phyloP scores from a whole-genome alignment of 2,329 filamentous ascomycete species.

The Ceratocystis ficicola region DNA sequence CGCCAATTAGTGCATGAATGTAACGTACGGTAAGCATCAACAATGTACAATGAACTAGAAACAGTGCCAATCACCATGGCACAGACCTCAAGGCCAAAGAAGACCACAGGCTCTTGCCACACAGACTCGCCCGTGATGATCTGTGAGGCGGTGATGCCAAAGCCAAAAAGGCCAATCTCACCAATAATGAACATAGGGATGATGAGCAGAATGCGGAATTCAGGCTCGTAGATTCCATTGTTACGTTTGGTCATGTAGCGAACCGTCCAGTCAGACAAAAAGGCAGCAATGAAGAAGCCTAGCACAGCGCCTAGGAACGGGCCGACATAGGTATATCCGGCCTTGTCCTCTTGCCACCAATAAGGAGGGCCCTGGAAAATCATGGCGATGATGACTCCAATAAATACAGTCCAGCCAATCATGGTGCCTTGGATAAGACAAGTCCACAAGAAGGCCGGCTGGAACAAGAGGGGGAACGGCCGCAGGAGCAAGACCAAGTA shows the following conservation, averaged over 20 bases:
- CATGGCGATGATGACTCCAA: constrained; percentile 68
- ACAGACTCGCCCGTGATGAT: constrained; percentile 45
- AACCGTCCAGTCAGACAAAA: constrained; percentile 61
- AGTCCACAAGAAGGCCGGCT: constrained; percentile 74
- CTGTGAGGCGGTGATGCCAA: constrained; percentile 59
- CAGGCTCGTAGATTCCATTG: constrained; percentile 74
- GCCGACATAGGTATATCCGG: constrained; percentile 77
- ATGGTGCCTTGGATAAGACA: constrained; percentile 73
- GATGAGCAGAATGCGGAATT: constrained; percentile 75
- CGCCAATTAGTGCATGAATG: background rate
- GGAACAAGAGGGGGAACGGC: constrained; percentile 69
- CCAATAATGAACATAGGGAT: constrained; percentile 70
- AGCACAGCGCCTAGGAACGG: constrained; percentile 72
- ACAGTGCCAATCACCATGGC: constrained; percentile 91
- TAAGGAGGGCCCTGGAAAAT: constrained; percentile 71
- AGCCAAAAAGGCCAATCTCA: constrained; percentile 69
- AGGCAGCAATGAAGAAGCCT: constrained; percentile 64
- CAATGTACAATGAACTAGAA: constrained; percentile 72
- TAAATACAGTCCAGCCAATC: constrained; percentile 93
- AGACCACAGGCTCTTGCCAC: constrained; percentile 65
- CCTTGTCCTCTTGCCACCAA: constrained; percentile 68
- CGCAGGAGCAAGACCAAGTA: constrained; percentile 56
- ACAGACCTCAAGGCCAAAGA: constrained; percentile 71
- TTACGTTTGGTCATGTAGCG: constrained; percentile 61
- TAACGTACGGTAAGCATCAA: constrained; percentile 74